Evolutionary conservation across 306 rosid species (phyloP).

Genomic region (Acmispon strigosus): DNA sequence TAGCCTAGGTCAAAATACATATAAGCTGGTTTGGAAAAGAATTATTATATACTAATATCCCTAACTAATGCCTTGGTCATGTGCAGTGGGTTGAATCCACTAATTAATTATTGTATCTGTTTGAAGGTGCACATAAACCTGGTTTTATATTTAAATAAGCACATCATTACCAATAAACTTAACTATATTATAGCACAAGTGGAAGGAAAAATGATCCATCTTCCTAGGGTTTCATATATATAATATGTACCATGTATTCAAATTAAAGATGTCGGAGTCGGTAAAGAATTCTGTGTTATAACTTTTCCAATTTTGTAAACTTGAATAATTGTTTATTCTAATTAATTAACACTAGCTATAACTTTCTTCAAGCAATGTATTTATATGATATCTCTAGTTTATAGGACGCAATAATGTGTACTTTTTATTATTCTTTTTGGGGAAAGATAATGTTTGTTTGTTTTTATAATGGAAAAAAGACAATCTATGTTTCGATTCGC

Average conservation of each 20-base stretch:
- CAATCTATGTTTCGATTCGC: slow-evolving; percentile 19
- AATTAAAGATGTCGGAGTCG: slow-evolving; percentile 5
- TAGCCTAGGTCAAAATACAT: slow-evolving; percentile 24
- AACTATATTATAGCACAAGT: neutral
- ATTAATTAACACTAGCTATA: neutral
- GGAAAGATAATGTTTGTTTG: neutral
- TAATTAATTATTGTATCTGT: slow-evolving; percentile 3
- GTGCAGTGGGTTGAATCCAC: slow-evolving; percentile 11
- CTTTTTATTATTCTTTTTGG: neutral
- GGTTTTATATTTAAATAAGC: neutral
- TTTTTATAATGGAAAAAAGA: neutral
- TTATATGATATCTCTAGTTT: neutral
- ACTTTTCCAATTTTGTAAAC: neutral
- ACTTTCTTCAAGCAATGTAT: neutral
- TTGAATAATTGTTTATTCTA: neutral
- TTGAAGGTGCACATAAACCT: neutral
- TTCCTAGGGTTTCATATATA: neutral
- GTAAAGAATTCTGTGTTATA: neutral
- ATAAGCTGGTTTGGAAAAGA: neutral
- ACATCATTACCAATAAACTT: neutral
- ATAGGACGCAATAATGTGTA: neutral
- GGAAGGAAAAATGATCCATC: slow-evolving; percentile 17
- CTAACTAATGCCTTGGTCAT: neutral
- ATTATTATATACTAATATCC: neutral
- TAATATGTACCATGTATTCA: neutral